Conservation (phyloP, 345 rosid genomes). For the Sonneratia caseolaris region DNA sequence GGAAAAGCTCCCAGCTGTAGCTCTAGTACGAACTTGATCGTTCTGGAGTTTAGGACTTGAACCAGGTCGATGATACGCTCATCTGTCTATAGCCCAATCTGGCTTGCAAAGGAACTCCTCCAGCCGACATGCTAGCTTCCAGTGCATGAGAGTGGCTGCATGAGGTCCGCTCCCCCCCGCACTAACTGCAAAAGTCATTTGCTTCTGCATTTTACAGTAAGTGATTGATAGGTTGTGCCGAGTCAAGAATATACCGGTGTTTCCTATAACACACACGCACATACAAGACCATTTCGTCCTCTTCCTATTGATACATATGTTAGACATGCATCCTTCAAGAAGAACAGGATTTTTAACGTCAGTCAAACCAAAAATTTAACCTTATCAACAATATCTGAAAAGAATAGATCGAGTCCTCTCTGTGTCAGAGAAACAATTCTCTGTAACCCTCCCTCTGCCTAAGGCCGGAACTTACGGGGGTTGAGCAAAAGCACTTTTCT, state of each 20-base stretch:
- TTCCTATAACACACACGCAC: neutral
- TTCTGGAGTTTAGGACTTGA: too few relatives aligned
- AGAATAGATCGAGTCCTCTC: neutral
- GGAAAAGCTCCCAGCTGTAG: too few relatives aligned
- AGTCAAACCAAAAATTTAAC: neutral
- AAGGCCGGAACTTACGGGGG: neutral
- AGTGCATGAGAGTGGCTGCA: too few relatives aligned
- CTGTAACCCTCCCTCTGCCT: neutral
- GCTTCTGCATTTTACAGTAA: too few relatives aligned
- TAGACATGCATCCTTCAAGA: neutral
- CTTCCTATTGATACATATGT: neutral
- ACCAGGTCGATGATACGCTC: too few relatives aligned
- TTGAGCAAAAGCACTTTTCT: neutral
- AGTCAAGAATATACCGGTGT: neutral
- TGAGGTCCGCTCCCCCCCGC: too few relatives aligned
- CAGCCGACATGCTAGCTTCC: too few relatives aligned
- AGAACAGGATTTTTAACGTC: neutral
- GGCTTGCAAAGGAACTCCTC: too few relatives aligned
- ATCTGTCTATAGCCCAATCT: too few relatives aligned
- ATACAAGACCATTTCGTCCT: neutral
- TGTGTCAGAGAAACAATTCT: neutral
- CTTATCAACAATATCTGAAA: neutral
- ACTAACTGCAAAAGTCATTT: too few relatives aligned
- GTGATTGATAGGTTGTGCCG: too few relatives aligned
- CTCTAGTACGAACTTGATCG: too few relatives aligned